Evolutionary conservation across 2,329 filamentous ascomycete genomes (phyloP).

Genomic region (Clonostachys rosea): DNA sequence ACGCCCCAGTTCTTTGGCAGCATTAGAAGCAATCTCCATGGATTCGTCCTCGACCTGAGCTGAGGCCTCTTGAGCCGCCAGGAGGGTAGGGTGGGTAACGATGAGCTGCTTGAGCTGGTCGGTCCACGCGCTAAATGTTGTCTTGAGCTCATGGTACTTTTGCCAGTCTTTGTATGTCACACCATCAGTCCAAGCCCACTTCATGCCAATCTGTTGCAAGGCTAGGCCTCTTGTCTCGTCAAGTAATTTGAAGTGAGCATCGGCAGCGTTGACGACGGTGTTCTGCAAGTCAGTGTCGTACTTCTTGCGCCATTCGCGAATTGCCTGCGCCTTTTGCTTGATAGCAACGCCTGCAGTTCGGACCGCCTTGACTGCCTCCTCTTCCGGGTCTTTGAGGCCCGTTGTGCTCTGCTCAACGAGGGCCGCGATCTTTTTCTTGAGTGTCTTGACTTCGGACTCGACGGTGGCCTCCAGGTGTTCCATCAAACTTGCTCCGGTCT

Average conservation of each 20-base stretch:
- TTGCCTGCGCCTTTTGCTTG: constrained; percentile 70
- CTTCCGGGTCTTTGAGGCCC: constrained; percentile 32
- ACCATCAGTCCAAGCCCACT: constrained; percentile 93
- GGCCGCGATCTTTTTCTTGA: constrained; percentile 64
- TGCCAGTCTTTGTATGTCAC: constrained; percentile 97
- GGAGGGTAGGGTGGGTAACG: constrained; percentile 66
- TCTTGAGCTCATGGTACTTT: constrained; percentile 86
- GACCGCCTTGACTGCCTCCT: constrained; percentile 45
- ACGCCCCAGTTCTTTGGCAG: constrained; percentile 73
- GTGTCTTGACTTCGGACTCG: constrained; percentile 54
- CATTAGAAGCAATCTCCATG: constrained; percentile 74
- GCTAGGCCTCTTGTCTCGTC: constrained; percentile 79
- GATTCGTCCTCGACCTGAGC: constrained; percentile 70
- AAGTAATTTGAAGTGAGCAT: constrained; percentile 77
- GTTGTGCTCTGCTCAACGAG: constrained; percentile 50
- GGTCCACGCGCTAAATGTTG: constrained; percentile 79
- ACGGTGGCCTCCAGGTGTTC: constrained; percentile 64
- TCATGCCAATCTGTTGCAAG: constrained; percentile 87
- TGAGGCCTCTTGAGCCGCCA: constrained; percentile 61
- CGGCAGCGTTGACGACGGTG: constrained; percentile 67
- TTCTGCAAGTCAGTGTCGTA: constrained; percentile 67
- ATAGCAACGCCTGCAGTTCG: constrained; percentile 67
- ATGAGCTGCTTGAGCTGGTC: constrained; percentile 75
- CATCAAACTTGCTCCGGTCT: constrained; percentile 62
- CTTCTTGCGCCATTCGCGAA: constrained; percentile 70